Evolutionary conservation across 192 early-diverging fungal species (phyloP).

Genomic region (Dissophora globulifera): DNA sequence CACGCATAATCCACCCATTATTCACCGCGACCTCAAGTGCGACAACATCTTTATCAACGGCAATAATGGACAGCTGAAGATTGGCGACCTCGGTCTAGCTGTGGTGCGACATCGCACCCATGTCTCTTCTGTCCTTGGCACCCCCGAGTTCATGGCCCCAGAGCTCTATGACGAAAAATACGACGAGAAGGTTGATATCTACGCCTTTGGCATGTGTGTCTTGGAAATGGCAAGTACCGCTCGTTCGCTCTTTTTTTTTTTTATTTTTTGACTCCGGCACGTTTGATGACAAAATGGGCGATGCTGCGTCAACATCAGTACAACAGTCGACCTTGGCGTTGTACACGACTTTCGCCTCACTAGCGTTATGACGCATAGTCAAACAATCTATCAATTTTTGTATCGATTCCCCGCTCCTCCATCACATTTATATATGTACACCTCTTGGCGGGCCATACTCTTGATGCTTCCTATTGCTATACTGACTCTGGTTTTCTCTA

Average conservation of each 20-base stretch:
- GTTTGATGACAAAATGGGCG: neutral
- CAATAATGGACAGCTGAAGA: constrained; percentile 87
- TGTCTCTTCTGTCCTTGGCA: constrained; percentile 78
- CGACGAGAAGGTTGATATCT: constrained; percentile 89
- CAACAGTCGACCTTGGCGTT: constrained; percentile 1
- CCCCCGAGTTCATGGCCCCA: constrained; percentile 92
- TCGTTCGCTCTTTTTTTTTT: neutral
- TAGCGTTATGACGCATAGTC: constrained; percentile 29
- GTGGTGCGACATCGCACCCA: constrained; percentile 72
- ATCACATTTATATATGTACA: constrained; percentile 32
- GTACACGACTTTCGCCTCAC: too few species aligned
- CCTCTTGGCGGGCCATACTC: constrained; percentile 53
- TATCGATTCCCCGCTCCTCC: neutral
- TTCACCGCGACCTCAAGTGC: constrained; percentile 80
- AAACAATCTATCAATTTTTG: neutral
- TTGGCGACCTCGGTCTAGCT: constrained; percentile 86
- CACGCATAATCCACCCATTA: constrained; percentile 80
- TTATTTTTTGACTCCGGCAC: neutral
- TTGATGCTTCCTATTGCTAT: neutral
- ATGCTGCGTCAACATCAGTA: neutral
- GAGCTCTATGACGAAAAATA: constrained; percentile 92
- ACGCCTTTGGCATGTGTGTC: constrained; percentile 89
- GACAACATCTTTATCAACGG: constrained; percentile 93
- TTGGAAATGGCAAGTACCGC: constrained; percentile 62
- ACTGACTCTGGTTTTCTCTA: constrained; percentile 6